Base-by-base conservation (phyloP, 495 filamentous ascomycete species). In the Hapsidospora chrysogenum region DNA sequence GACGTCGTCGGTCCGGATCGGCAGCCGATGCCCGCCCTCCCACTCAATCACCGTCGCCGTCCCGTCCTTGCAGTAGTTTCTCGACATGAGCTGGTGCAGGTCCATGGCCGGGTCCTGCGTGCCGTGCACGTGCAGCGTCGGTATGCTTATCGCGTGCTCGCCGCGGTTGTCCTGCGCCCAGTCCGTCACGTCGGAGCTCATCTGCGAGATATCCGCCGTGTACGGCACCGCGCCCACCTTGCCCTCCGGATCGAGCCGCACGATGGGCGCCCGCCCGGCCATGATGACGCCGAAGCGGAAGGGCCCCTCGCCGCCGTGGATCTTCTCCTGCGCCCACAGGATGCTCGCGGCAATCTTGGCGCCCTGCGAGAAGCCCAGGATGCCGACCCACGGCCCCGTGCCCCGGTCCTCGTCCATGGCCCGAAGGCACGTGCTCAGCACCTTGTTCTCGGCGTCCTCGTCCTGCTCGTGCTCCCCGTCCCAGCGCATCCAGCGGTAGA, bases 81-180 rank as follows among this genome's bases (percentile, higher is more conserved):
- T 42, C 8, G 61, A 37, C 44, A 78, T 45, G 40, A 57, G 50
- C 38, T 58, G 45, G 40, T 78, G 73, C 20, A 66, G 38, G 29
- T 61, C 43, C 19, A 77, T 39, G 1, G 70, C 71, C 29, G 52
- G 47, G 44, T 80, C 75, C 23, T 44, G 49, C 48, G 67, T 38
- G 0, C 75, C 75, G 51, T 78, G 75, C 4, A 80, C 66, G 51
- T 80, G 75, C 17, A 78, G 38, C 10, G 72, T 76, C 20, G 72
- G 70, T n/a, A 71, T 43, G n/a, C 35, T 47, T 11, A 55, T 17
- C 23, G 44, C 27, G 22, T 57, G 52, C 29, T 15, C 29, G 7
- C 17, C 15, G 11, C 31, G 14, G 5, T 26, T 17, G 3, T 17
- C 23, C 1, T 27, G 27, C 2, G 39, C 33, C 29, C 29, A 31